Conservation (phyloP, 805 yeast genomes). For the Candida insectalens region DNA sequence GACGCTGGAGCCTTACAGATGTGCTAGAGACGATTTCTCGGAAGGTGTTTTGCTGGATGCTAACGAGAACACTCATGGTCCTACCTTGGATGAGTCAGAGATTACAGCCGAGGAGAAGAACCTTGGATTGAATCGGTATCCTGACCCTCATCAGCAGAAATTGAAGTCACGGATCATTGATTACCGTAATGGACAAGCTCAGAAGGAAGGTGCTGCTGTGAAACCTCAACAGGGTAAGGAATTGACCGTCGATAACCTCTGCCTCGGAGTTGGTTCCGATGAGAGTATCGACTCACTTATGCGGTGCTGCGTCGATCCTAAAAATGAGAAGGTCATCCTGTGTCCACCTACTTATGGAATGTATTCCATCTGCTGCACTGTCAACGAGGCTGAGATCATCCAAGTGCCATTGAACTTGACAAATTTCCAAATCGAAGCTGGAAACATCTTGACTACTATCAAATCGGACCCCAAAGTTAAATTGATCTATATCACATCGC, state of each 20-base stretch:
- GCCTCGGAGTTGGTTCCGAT: constrained; percentile 96
- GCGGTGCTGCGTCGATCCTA: constrained; percentile 77
- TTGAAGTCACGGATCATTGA: constrained; percentile 64
- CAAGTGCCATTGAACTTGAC: constrained; percentile 64
- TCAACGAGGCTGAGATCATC: constrained; percentile 77
- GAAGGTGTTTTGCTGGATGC: constrained; percentile 89
- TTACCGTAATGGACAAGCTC: constrained; percentile 53
- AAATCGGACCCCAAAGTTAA: constrained; percentile 54
- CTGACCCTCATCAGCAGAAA: constrained; percentile 88
- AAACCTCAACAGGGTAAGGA: constrained; percentile 7
- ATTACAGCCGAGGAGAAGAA: constrained; percentile 33
- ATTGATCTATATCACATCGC: constrained; percentile 78
- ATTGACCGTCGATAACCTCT: constrained; percentile 53
- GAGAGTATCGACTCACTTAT: constrained; percentile 87
- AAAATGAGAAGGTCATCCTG: constrained; percentile 67
- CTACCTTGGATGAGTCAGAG: constrained; percentile 39
- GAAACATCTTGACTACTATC: constrained; percentile 42
- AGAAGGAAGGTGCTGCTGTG: constrained; percentile 13
- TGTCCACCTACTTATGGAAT: constrained; percentile 98
- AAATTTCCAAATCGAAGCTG: constrained; percentile 55
- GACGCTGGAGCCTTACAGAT: constrained; percentile 80
- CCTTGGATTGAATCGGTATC: constrained; percentile 77
- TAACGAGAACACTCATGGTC: constrained; percentile 92
- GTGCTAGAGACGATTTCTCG: constrained; percentile 93
- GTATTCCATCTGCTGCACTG: constrained; percentile 86